Evolutionary conservation across 805 yeast species (phyloP).

Genomic region (Candida ortonii): DNA sequence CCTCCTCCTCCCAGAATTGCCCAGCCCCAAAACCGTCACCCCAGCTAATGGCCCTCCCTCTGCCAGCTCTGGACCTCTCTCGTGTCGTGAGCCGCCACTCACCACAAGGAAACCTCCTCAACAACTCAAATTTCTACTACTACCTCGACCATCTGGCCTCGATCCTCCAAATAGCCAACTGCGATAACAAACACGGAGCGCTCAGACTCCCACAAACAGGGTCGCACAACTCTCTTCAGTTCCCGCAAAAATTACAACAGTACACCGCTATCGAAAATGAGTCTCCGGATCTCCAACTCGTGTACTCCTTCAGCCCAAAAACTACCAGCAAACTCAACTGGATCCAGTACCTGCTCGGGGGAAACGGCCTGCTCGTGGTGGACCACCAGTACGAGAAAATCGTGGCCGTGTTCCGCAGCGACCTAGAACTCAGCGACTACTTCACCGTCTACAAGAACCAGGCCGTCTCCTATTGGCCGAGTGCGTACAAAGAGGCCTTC

Average conservation of each 20-base stretch:
- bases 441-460: conserved; percentile 20
- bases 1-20: no score
- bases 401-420: conserved; percentile 19
- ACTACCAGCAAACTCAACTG: conserved; percentile 14
- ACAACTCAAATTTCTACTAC: conserved; percentile 6
- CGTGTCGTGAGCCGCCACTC: conserved; percentile 18
- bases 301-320: conserved; percentile 13
- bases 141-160: conserved; percentile 20
- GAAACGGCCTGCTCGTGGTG: conserved; percentile 17
- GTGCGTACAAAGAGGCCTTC: conserved; percentile 16
- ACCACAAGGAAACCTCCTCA: conserved; percentile 15
- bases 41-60: no score
- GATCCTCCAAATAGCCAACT: conserved; percentile 19
- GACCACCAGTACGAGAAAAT: conserved; percentile 20
- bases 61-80: conserved; percentile 19
- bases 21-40: no score
- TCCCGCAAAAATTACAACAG: conserved; percentile 12
- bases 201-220: conserved; percentile 9
- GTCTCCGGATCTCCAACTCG: conserved; percentile 11
- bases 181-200: conserved; percentile 19
- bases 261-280: conserved; percentile 14
- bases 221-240: conserved; percentile 6
- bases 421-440: conserved; percentile 19
- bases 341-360: conserved; percentile 18
- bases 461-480: conserved; percentile 19